Base-by-base conservation (phyloP, 2,329 filamentous ascomycete genomes). In the Neospermospora avenae region DNA sequence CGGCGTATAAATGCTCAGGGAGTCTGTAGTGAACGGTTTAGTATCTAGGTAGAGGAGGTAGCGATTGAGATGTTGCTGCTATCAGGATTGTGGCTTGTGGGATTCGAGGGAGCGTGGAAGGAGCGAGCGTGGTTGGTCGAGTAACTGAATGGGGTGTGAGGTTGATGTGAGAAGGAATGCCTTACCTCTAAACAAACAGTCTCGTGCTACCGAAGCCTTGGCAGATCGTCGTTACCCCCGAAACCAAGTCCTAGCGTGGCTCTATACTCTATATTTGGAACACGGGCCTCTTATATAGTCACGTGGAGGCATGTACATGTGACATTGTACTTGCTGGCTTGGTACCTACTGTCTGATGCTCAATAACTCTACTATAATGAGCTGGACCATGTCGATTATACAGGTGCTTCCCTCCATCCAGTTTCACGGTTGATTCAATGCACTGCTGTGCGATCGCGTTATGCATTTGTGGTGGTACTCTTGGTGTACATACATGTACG, bases 1-100 rank as follows among this genome's bases (percentile, higher is more conserved):
- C n/a, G 44, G 41, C 18, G 53, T 42, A 55, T 18, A 24, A 28
- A 46, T 57, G 28, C 35, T 28, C 55, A n/a, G 41, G 56, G 8
- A 34, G 46, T 34, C 8, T 34, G 11, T 58, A 68, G 64, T 59
- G 65, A 70, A 59, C n/a, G n/a, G n/a, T n/a, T n/a, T n/a, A n/a
- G n/a, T 61, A 65, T 59, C 46, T 24, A 37, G 35, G 49, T 53
- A 60, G 34, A 63, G 64, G 54, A 61, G 42, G 54, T 63, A 65
- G 58, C 64, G 66, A 68, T 60, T 52, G 64, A 66, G 54, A 59
- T 57, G 56, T 52, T 59, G 61, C 55, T 62, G 48, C 60, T 66
- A 55, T 53, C 60, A 25, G 39, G 42, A 25, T 51, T 22, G 41
- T 37, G 57, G 39, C 16, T 22, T 51, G 16, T 39, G 55, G 45